Conservation (phyloP, 148 eudicot genomes). For the Rhododendron williamsianum region DNA sequence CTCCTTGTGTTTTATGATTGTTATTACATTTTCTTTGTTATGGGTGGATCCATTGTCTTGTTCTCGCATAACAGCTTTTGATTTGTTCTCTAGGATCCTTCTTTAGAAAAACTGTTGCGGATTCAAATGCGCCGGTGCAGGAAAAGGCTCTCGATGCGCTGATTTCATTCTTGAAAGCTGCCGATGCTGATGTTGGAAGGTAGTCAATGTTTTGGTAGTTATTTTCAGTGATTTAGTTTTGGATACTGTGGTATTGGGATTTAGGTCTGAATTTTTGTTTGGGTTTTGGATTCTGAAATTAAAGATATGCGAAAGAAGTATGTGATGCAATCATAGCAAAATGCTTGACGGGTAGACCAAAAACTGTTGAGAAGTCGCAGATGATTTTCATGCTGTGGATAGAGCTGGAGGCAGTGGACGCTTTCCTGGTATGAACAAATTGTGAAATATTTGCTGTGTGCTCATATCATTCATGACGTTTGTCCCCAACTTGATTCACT, state of each 20-base stretch:
- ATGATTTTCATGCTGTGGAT: slow-evolving; percentile 82
- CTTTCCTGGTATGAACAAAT: slow-evolving; percentile 62
- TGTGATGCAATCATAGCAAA: slow-evolving; percentile 90
- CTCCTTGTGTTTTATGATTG: background rate
- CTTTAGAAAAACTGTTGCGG: slow-evolving; percentile 79
- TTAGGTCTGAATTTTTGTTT: background rate
- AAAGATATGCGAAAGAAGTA: slow-evolving; percentile 85
- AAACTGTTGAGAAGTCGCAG: slow-evolving; percentile 98
- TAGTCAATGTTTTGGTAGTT: slow-evolving; percentile 6
- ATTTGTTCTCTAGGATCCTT: slow-evolving; percentile 44
- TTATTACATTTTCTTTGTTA: background rate
- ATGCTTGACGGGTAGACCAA: slow-evolving; percentile 89
- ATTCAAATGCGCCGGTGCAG: slow-evolving; percentile 96
- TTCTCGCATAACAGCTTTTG: background rate
- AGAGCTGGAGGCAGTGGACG: slow-evolving; percentile 93
- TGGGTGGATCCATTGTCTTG: background rate
- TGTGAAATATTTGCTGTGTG: background rate
- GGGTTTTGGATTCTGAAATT: slow-evolving; percentile 3
- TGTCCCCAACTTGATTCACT: background rate
- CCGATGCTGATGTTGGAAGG: slow-evolving; percentile 94
- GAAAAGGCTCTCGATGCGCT: slow-evolving; percentile 95
- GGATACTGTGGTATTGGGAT: background rate
- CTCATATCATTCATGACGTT: background rate
- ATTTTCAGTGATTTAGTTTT: background rate
- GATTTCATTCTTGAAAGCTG: slow-evolving; percentile 76